These are phyloP conservation scores for Phylloporus arenicola DNA, from an alignment of 768 basidiomycete species.

Conservation along the genomic window DNA sequence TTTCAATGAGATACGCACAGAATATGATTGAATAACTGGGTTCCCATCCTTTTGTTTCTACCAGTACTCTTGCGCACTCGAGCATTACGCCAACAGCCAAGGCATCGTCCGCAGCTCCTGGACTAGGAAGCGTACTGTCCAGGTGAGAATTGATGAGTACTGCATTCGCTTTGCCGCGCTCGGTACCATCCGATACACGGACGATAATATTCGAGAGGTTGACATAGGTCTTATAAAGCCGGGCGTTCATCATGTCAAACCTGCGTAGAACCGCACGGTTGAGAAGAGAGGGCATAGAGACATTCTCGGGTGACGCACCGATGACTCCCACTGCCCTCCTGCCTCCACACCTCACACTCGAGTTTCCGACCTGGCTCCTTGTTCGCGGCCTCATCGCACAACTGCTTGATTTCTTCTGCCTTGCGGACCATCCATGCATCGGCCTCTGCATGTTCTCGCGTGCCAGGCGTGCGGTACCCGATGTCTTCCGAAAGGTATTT, in stretches of 20 bases:
- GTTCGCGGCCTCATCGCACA: conserved; percentile 54
- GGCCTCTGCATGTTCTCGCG: conserved; percentile 78
- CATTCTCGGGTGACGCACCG: conserved; percentile 46
- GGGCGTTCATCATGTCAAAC: conserved; percentile 87
- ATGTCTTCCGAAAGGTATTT: conserved; percentile 77
- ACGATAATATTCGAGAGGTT: conserved; percentile 87
- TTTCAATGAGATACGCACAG: conserved; percentile 53
- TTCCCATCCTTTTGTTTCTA: conserved; percentile 58
- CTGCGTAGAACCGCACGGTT: conserved; percentile 32
- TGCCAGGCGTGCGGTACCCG: conserved; percentile 89
- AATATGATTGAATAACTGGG: conserved; percentile 80
- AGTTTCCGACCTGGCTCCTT: conserved; percentile 47
- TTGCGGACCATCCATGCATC: conserved; percentile 77
- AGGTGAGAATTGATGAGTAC: conserved; percentile 86
- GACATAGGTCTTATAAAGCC: conserved; percentile 82
- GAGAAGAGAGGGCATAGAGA: background rate
- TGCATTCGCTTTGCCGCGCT: conserved; percentile 69
- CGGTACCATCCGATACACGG: conserved; percentile 75
- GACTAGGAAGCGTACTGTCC: conserved; percentile 85
- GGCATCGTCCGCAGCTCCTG: conserved; percentile 86
- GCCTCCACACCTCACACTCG: conserved; percentile 90
- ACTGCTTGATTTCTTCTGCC: conserved; percentile 51
- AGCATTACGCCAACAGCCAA: conserved; percentile 88
- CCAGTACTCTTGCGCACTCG: conserved; percentile 76
- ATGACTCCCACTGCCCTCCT: conserved; percentile 84